Evolutionary conservation across 2,329 filamentous ascomycete genomes (phyloP).

Genomic region (Pseudogymnoascus sp.): DNA sequence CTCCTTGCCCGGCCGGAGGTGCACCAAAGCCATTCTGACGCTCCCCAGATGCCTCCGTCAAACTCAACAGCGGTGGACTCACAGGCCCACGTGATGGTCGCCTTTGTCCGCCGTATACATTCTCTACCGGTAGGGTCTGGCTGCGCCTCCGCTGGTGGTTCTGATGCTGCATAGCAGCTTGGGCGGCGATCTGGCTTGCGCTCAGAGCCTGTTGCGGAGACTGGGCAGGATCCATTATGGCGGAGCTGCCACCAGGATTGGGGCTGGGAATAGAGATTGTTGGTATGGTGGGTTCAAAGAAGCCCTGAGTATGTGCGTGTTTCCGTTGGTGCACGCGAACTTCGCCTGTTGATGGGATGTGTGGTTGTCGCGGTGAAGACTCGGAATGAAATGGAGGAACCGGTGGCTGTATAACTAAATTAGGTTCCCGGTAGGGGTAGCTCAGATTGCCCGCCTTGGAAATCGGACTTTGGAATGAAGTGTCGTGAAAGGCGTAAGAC

Average conservation of each 20-base stretch:
- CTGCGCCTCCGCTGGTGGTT: conserved; percentile 57
- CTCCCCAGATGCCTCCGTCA: conserved; percentile 60
- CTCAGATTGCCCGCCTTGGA: not conserved
- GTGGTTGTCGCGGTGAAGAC: conserved; percentile 40
- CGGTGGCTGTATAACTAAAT: conserved; percentile 3
- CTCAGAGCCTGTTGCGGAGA: conserved; percentile 34
- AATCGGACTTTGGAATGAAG: not conserved
- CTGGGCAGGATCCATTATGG: conserved; percentile 27
- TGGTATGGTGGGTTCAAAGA: conserved; percentile 69
- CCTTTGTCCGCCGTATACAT: conserved; percentile 24
- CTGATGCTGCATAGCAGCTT: conserved; percentile 65
- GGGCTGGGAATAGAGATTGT: conserved; percentile 48
- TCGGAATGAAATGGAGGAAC: conserved; percentile 18
- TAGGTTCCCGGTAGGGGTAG: not conserved
- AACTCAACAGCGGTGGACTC: conserved; percentile 56
- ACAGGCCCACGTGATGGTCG: conserved; percentile 40
- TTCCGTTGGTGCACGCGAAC: conserved; percentile 51
- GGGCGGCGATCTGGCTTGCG: conserved; percentile 75
- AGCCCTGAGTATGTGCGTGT: conserved; percentile 67
- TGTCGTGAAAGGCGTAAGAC: conserved; percentile 4
- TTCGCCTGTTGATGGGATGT: conserved; percentile 29
- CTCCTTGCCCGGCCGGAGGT: conserved; percentile 28
- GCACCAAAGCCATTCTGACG: conserved; percentile 48
- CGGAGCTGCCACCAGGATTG: conserved; percentile 34
- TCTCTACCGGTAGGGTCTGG: conserved; percentile 60